Base-by-base conservation (phyloP, 2,329 filamentous ascomycete genomes). In the Penicillium verrucosum region DNA sequence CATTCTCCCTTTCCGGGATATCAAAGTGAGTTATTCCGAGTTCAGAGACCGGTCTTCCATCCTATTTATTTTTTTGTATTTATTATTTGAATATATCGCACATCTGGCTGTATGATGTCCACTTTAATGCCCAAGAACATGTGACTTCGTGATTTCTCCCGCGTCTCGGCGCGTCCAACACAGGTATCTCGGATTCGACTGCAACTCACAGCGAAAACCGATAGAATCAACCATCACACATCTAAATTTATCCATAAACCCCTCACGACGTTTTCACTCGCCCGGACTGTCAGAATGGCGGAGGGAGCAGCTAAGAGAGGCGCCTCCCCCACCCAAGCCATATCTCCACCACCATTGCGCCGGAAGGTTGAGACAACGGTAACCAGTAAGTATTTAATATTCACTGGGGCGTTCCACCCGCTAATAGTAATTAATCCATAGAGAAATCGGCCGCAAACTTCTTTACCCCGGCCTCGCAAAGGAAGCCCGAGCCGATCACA, bases 391-490 rank as follows among this genome's bases (percentile, higher is more conserved):
- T 64, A 25, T 25, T 32, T 29, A 23, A n/a, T 21, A n/a, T 4
- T 10, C 16, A 23, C 29, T 5, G 12, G 16, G 10, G 2, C 18
- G 9, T 34, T 23, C 5, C 9, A 23, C 5, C 23, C 18, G 2
- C 32, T 53, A 11, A 42, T 49, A n/a, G 9, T 9, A 23, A n/a
- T 12, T 2, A 14, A 16, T 4, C 4, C 42, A 10, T 36, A 77
- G 75, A 71, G 51, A 70, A 68, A 34, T 85, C 88, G 1, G 85
- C 96, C 1, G 83, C 89, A 21, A 90, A 83, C 52, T 97, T 97
- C 78, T 97, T 97, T 75, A 96, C 87, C 0, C 92, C 92, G 0
- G 71, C 82, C 0, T 97, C 92, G 0, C 85, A 96, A 72, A 97
- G 95, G 71, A 85, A 88, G 32, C 89, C 90, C 14, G 87, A 92